Conservation (phyloP, 192 early-diverging fungal species). For the Spizellomyces sp. region DNA sequence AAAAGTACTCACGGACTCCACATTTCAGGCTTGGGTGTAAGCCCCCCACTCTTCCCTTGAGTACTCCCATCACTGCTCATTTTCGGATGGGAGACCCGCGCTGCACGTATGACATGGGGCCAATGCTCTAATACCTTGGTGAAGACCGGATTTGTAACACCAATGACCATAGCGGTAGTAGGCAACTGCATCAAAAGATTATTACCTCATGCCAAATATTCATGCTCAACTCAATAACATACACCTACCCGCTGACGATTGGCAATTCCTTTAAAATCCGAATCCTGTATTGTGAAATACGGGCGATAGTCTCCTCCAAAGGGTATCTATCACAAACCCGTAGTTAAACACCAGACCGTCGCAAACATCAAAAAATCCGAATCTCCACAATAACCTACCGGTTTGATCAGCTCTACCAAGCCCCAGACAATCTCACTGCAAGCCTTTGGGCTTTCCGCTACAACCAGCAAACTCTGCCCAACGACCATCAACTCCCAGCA, state of each 20-base stretch:
- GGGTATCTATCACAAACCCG: conserved; percentile 58
- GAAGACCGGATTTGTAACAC: conserved; percentile 96
- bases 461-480: conserved; percentile 86
- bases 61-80: conserved; percentile 15
- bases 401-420: conserved; percentile 90
- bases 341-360: not conserved
- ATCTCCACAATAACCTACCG: conserved; percentile 53
- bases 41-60: not conserved
- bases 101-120: conserved; percentile 81
- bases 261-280: conserved; percentile 79
- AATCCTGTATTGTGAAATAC: conserved; percentile 96
- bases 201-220: not conserved
- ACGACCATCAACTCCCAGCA: conserved; percentile 95
- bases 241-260: conserved; percentile 49
- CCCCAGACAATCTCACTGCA: conserved; percentile 82
- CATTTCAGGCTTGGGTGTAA: not conserved
- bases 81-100: conserved; percentile 22
- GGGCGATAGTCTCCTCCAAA: conserved; percentile 97
- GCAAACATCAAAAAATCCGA: not conserved
- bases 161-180: conserved; percentile 80
- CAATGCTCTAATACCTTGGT: conserved; percentile 87
- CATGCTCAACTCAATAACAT: not conserved
- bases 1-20: not conserved
- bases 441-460: conserved; percentile 83
- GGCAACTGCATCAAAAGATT: conserved; percentile 50